Evolutionary conservation across 805 yeast species (phyloP).

Genomic region (Candida anglica): DNA sequence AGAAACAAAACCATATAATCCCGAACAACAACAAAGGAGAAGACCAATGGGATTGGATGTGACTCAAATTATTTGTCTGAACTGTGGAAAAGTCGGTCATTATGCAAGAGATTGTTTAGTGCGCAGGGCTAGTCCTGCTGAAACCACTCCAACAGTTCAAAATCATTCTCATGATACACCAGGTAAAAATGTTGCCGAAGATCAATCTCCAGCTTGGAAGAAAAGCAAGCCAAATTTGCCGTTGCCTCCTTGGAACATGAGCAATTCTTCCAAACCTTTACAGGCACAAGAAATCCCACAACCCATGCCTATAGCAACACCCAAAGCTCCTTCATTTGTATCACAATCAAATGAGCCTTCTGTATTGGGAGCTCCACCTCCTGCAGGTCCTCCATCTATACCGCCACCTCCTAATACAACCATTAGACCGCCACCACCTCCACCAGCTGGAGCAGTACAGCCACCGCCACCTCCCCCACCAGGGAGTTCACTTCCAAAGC

Average conservation of each 20-base stretch:
- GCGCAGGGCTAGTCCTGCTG: constrained; percentile 42
- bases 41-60: constrained; percentile 38
- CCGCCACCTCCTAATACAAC: constrained; percentile 14
- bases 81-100: constrained; percentile 84
- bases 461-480: constrained; percentile 17
- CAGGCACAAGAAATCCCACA: not conserved
- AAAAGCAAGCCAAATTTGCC: not conserved
- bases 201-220: not conserved
- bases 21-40: constrained; percentile 15
- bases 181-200: not conserved
- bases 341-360: not conserved
- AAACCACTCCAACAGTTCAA: constrained; percentile 19
- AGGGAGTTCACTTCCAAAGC: constrained; percentile 20
- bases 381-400: constrained; percentile 4
- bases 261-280: not conserved
- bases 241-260: constrained; percentile 6
- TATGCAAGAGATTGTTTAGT: constrained; percentile 81
- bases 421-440: constrained; percentile 15
- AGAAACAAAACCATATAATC: constrained; percentile 61
- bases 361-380: constrained; percentile 6
- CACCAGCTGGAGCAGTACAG: constrained; percentile 7
- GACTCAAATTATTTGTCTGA: constrained; percentile 59
- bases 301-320: not conserved
- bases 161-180: not conserved
- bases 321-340: constrained; percentile 1